A percentile compares a stretch with the other conserved stretches of the same genome.
phyloP scores from a whole-genome alignment of 257 asterid species.

The Solanum pennellii region DNA sequence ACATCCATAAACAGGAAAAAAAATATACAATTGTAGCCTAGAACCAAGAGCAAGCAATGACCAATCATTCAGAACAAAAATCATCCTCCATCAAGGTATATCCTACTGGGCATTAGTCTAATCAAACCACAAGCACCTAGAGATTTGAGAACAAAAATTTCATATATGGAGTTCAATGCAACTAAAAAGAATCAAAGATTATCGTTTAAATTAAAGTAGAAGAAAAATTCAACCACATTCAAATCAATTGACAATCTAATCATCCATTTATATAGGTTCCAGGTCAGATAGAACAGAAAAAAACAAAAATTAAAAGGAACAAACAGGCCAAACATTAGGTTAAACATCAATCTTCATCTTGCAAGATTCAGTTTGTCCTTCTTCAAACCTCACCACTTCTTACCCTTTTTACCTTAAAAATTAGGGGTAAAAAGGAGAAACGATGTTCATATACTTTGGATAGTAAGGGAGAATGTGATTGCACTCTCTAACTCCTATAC shows the following conservation, averaged over 20 bases:
- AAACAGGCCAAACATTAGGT: not conserved
- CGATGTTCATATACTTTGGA: not conserved
- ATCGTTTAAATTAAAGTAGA: not conserved
- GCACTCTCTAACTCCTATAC: conserved; percentile 7
- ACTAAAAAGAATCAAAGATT: not conserved
- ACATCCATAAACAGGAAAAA: not conserved
- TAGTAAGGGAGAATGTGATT: not conserved
- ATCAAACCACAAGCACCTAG: not conserved
- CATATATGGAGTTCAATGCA: not conserved
- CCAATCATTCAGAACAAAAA: not conserved
- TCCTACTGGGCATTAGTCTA: not conserved
- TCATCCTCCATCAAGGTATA: not conserved
- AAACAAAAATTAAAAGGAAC: not conserved
- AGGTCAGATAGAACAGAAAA: not conserved
- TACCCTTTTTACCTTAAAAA: not conserved
- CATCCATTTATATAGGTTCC: not conserved
- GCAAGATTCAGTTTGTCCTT: not conserved
- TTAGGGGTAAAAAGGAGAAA: not conserved
- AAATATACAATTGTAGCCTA: not conserved
- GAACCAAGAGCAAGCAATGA: not conserved
- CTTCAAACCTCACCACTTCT: not conserved
- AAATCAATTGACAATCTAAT: not conserved
- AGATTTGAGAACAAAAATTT: not conserved
- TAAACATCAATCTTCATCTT: not conserved
- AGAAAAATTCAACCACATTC: not conserved